Evolutionary conservation across 1,284 basidiomycete genomes (phyloP).

Genomic region (Ceratobasidium sp.): DNA sequence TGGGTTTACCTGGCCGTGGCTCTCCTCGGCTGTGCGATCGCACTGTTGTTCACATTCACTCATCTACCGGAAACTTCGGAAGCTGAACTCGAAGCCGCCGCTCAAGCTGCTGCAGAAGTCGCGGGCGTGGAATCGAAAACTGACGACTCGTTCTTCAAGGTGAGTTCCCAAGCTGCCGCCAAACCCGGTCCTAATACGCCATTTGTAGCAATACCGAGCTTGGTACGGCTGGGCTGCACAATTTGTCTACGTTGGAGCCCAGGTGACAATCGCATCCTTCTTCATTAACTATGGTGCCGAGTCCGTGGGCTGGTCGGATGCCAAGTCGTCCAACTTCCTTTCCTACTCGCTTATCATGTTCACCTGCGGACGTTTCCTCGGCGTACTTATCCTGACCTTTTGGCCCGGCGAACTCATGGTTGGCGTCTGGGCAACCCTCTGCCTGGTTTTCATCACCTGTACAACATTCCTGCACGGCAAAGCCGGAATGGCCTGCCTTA

Average conservation of each 20-base stretch:
- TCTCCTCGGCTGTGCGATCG: conserved; percentile 47
- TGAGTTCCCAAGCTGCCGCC: conserved; percentile 38
- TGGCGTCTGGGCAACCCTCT: conserved; percentile 48
- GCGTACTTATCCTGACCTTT: conserved; percentile 51
- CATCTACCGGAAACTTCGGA: conserved; percentile 58
- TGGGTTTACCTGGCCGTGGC: conserved; percentile 58
- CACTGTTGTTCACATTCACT: conserved; percentile 53
- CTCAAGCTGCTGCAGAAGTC: conserved; percentile 47
- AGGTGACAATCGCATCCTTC: conserved; percentile 56
- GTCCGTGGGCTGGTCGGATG: conserved; percentile 47
- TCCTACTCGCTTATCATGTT: conserved; percentile 50
- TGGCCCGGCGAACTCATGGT: conserved; percentile 53
- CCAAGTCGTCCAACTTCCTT: conserved; percentile 50
- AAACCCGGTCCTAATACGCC: neutral
- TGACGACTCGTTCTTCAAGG: conserved; percentile 51
- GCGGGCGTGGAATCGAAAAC: conserved; percentile 43
- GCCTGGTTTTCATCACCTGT: conserved; percentile 50
- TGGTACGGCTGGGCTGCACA: conserved; percentile 51
- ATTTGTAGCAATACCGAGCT: conserved; percentile 29
- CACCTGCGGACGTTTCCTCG: conserved; percentile 47
- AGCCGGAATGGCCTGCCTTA: conserved; percentile 52
- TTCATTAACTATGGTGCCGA: conserved; percentile 55
- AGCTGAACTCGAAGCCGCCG: conserved; percentile 48
- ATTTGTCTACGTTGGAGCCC: conserved; percentile 53
- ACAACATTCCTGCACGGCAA: conserved; percentile 50